phyloP scores from a whole-genome alignment of 331 rosid species.

The Pyrus hybrid region DNA sequence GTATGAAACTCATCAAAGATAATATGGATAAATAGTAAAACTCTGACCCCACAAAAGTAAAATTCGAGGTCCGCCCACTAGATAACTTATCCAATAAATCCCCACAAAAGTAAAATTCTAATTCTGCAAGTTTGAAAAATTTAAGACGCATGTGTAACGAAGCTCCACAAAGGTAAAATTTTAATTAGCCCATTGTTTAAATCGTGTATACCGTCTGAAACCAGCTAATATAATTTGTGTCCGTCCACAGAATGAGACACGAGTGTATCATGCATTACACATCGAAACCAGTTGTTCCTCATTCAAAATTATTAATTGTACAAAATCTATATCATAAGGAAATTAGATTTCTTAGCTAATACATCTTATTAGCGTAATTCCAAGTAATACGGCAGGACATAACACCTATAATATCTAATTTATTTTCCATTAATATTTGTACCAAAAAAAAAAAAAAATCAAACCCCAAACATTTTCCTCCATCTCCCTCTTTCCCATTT shows the following conservation, averaged over 20 bases:
- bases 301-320: background rate
- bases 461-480: background rate
- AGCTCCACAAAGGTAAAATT: background rate
- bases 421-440: background rate
- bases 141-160: background rate
- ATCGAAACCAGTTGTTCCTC: background rate
- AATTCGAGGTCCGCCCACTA: background rate
- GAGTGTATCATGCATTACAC: background rate
- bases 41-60: background rate
- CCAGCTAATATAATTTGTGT: background rate
- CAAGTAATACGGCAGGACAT: background rate
- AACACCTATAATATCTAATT: background rate
- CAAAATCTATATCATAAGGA: background rate
- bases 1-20: no score
- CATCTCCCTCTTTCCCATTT: background rate
- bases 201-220: background rate
- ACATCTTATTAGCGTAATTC: background rate
- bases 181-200: background rate
- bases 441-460: background rate
- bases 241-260: background rate
- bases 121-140: background rate
- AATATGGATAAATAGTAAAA: no score
- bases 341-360: background rate
- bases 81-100: background rate
- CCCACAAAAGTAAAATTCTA: background rate